Conservation (phyloP, 495 filamentous ascomycete species). For the Amphirosellinia nigrospora region DNA sequence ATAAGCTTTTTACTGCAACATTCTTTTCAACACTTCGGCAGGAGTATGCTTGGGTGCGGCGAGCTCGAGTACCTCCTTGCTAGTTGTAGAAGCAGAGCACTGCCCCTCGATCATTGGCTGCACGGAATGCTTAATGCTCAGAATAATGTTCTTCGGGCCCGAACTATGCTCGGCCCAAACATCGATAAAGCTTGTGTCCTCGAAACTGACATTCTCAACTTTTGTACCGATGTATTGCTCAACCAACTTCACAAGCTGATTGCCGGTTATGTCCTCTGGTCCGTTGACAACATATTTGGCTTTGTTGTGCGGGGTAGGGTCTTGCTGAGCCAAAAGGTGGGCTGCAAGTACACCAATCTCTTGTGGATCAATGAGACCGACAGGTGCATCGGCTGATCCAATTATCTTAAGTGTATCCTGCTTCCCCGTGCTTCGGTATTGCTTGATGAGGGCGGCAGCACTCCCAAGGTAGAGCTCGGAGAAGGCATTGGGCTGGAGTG, state of each 20-base stretch:
- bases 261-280: constrained; percentile 50
- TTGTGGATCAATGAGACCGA: constrained; percentile 46
- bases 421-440: constrained; percentile 48
- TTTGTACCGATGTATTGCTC: constrained; percentile 47
- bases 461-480: constrained; percentile 30
- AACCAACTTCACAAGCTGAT: constrained; percentile 47
- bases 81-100: constrained; percentile 44
- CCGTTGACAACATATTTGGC: constrained; percentile 53
- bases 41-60: constrained; percentile 26
- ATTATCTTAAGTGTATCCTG: constrained; percentile 39
- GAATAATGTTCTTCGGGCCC: neutral
- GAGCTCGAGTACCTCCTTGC: constrained; percentile 37
- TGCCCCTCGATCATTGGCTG: constrained; percentile 41
- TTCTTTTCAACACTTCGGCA: constrained; percentile 15
- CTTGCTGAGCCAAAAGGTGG: constrained; percentile 43
- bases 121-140: constrained; percentile 23
- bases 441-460: constrained; percentile 40
- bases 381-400: constrained; percentile 42
- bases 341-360: constrained; percentile 52
- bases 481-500: constrained; percentile 54
- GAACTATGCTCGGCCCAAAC: constrained; percentile 34
- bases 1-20: constrained; percentile 6
- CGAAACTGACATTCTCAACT: constrained; percentile 46
- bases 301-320: constrained; percentile 44
- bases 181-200: constrained; percentile 47